These are phyloP conservation scores for Alternaria sp. DNA, from an alignment of 2,329 filamentous ascomycete genomes.

Conservation along the genomic window DNA sequence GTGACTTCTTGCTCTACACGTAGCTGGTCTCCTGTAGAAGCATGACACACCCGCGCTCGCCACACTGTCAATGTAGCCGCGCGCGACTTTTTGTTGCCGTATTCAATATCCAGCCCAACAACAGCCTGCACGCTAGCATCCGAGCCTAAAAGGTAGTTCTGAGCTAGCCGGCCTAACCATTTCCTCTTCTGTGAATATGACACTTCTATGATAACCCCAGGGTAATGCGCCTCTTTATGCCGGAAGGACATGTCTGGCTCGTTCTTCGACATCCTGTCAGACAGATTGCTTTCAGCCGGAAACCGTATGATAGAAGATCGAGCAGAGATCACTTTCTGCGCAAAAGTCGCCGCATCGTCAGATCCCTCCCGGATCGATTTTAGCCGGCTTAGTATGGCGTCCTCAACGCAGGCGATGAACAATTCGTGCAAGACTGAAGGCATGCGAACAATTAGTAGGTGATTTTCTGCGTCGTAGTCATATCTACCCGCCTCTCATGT, in stretches of 20 bases:
- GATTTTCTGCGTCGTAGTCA: conserved; percentile 27
- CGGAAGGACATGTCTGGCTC: conserved; percentile 34
- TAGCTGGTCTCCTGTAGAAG: conserved; percentile 9
- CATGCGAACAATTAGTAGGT: conserved; percentile 31
- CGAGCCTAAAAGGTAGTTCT: conserved; percentile 33
- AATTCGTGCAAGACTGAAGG: conserved; percentile 32
- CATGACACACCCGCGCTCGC: conserved; percentile 14
- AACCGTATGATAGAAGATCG: conserved; percentile 30
- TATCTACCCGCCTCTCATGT: conserved; percentile 24
- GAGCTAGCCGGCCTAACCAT: conserved; percentile 23
- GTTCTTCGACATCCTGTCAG: conserved; percentile 29
- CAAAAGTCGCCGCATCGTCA: conserved; percentile 26
- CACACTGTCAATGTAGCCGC: conserved; percentile 23
- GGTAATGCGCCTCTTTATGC: conserved; percentile 35
- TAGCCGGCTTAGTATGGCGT: conserved; percentile 30
- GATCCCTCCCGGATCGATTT: conserved; percentile 31
- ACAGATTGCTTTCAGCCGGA: conserved; percentile 4
- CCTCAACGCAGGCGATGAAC: conserved; percentile 29
- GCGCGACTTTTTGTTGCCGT: conserved; percentile 21
- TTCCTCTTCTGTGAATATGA: conserved; percentile 29
- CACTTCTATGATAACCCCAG: conserved; percentile 33
- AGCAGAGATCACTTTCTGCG: conserved; percentile 30
- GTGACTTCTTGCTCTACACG: too few species aligned
- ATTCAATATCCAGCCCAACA: conserved; percentile 29
- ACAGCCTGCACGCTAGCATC: conserved; percentile 26